Evolutionary conservation across 2,329 filamentous ascomycete genomes (phyloP).

Genomic region (Beauveria asiatica): DNA sequence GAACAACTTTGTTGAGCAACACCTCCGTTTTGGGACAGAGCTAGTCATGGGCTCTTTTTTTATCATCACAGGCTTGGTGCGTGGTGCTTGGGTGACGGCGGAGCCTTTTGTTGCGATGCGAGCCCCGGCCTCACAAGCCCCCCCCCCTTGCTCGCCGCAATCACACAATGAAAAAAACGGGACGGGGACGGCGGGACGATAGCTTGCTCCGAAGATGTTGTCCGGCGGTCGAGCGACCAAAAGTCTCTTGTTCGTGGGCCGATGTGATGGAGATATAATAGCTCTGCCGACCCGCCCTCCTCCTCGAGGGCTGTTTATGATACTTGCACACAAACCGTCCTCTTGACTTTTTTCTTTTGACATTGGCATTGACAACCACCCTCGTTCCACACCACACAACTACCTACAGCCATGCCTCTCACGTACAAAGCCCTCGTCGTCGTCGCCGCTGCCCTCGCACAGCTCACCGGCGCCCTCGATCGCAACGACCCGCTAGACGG

Average conservation of each 20-base stretch:
- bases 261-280: constrained; percentile 5
- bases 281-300: neutral
- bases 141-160: neutral
- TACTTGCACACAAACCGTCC: no score
- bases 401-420: constrained; percentile 4
- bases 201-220: neutral
- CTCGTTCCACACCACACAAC: neutral
- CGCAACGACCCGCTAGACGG: constrained; percentile 7
- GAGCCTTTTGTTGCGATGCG: neutral
- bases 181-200: constrained; percentile 3
- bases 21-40: neutral
- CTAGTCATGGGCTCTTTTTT: neutral
- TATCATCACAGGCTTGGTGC: neutral
- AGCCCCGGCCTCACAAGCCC: neutral
- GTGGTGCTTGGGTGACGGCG: neutral
- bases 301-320: neutral
- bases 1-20: neutral
- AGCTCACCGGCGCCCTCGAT: neutral
- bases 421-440: constrained; percentile 1
- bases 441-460: neutral
- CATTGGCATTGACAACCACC: neutral
- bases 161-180: neutral
- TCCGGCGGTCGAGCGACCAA: neutral
- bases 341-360: no score
- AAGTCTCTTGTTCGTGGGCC: neutral